phyloP scores from a whole-genome alignment of 2,329 filamentous ascomycete genomes.

The Tolypocladium album region DNA sequence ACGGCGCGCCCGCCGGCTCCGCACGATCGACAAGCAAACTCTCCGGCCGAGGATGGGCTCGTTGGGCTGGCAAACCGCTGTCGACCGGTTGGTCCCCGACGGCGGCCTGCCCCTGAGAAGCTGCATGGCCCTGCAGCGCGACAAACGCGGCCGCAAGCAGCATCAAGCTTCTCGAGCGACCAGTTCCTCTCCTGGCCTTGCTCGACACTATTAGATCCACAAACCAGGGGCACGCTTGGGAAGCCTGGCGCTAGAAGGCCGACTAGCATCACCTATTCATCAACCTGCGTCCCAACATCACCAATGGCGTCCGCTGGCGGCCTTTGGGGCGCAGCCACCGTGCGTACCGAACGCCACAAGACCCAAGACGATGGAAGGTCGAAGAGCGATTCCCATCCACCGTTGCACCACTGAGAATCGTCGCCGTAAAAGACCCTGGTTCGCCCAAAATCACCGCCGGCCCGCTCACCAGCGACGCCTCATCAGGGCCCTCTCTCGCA shows the following conservation, averaged over 20 bases:
- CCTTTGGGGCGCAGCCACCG: not conserved
- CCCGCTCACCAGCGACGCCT: not conserved
- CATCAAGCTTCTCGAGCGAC: not conserved
- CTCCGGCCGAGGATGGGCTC: not conserved
- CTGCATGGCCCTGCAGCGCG: not conserved
- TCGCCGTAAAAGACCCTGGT: not conserved
- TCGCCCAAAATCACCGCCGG: not conserved
- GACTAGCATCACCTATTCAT: not conserved
- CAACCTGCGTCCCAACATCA: not conserved
- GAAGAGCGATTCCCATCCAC: not conserved
- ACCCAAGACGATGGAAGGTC: not conserved
- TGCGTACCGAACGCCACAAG: not conserved
- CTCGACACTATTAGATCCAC: not conserved
- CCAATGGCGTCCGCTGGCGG: not conserved
- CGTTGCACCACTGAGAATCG: not conserved
- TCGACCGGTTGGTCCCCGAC: not conserved
- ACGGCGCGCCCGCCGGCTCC: not conserved
- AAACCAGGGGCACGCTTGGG: not conserved
- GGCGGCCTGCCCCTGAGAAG: not conserved
- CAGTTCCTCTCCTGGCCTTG: not conserved
- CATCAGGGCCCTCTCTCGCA: not conserved
- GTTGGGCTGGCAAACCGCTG: not conserved
- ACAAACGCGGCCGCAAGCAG: not conserved
- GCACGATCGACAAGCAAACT: not conserved
- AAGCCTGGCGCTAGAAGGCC: not conserved